Base-by-base conservation (phyloP, 1,284 basidiomycete species). In the Heterobasidion occidentale region DNA sequence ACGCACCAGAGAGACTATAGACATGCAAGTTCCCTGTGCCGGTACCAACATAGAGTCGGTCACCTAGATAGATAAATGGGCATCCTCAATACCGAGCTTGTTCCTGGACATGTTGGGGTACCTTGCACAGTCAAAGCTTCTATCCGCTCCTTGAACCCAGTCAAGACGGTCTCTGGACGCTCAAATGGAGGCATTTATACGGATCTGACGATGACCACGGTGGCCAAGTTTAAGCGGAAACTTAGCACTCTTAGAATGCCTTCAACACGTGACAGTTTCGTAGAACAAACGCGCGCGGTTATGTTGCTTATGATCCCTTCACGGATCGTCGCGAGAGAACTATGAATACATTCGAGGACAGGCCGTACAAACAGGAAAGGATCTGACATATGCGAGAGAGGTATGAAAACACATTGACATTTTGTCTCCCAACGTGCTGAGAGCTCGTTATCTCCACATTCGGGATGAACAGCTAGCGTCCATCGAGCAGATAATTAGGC, bases 1-100 rank as follows among this genome's bases (percentile, higher is more conserved):
- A 67, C 67, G 45, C 53, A 77, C 77, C 68, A 59, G 62, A 58
- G 19, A 83, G 61, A 36, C 73, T 69, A 63, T 89, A 91, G 36
- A 90, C 74, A 59, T 87, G 78, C 42, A 95, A 66, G 56, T 73
- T 85, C 19, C 92, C 92, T 3, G 74, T 80, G 1, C 81, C 78
- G 9, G 86, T 87, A 11, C 92, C 92, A 49, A 92, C 67, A 64
- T 91, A 94, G 14, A 95, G 67, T 61, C 81, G 81, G 66, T 89
- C 84, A 45, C 83, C 92, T 93, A 65, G 53, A 58, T 36, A 51
- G 9, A 35, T n/a, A 51, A 33, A 12, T 35, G 49, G 3, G 2
- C 20, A n/a, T n/a, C 49, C 9, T 15, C 49, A 15, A 51, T 36
- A 51, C 11, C 9, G 33, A 17, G 12, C 42, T 14, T 6, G 17